These are phyloP conservation scores for Benincasa hispida DNA, from an alignment of 306 rosid species.

Conservation along the genomic window DNA sequence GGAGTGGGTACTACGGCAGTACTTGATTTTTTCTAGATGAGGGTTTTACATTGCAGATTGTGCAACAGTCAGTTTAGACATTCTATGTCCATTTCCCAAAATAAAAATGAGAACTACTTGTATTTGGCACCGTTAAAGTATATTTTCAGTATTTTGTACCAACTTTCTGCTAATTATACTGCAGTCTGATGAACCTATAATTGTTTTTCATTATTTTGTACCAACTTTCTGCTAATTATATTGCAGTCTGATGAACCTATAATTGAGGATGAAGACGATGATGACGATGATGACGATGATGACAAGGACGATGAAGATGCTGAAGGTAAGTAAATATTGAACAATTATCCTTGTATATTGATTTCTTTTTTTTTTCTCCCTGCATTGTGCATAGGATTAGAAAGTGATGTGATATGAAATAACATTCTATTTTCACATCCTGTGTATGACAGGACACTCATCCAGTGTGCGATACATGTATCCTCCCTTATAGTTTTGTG, in stretches of 20 bases:
- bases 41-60: not conserved
- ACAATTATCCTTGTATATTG: not conserved
- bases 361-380: too few species aligned
- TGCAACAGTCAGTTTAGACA: not conserved
- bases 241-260: slow-evolving; percentile 65
- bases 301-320: slow-evolving; percentile 45
- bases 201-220: slow-evolving; percentile 18
- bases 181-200: slow-evolving; percentile 67
- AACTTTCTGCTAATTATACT: not conserved
- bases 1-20: too few species aligned
- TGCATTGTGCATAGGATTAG: not conserved
- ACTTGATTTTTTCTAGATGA: too few species aligned
- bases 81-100: not conserved
- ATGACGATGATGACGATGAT: slow-evolving; percentile 54
- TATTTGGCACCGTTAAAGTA: not conserved
- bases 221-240: not conserved
- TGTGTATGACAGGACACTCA: not conserved
- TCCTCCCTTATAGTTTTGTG: not conserved
- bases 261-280: slow-evolving; percentile 69
- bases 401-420: too few species aligned
- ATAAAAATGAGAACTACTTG: not conserved
- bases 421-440: not conserved
- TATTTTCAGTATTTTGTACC: not conserved
- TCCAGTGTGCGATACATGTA: not conserved
- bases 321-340: slow-evolving; percentile 41